A percentile compares a stretch with the other conserved stretches of the same genome.
Conservation (phyloP, 352 stramenopile species). For the Phytophthora idaei region DNA sequence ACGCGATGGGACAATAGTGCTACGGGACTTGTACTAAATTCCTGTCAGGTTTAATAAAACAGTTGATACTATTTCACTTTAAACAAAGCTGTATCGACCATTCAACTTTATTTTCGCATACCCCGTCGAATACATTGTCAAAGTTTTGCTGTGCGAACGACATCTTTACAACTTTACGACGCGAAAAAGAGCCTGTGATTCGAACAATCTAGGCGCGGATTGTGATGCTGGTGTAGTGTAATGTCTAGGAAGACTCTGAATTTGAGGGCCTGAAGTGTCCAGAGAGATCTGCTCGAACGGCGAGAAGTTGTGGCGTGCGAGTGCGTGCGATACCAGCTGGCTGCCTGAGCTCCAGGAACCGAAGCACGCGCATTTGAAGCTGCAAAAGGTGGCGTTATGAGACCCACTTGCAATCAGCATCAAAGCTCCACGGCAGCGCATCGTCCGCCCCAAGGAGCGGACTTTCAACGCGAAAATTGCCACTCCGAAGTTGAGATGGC, state of each 20-base stretch:
- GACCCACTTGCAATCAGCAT: slow-evolving; percentile 5
- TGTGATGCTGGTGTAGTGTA: slow-evolving; percentile 6
- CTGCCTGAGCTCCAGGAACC: background rate
- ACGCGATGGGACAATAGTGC: slow-evolving; percentile 4
- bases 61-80: background rate
- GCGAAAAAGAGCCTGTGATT: slow-evolving; percentile 16
- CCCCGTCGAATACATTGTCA: background rate
- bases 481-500: background rate
- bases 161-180: slow-evolving; percentile 31
- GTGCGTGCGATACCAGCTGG: slow-evolving; percentile 36
- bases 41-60: background rate
- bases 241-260: slow-evolving; percentile 1
- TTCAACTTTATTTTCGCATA: background rate
- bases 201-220: slow-evolving; percentile 13
- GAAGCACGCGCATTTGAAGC: slow-evolving; percentile 5
- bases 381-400: slow-evolving; percentile 13
- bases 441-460: slow-evolving; percentile 12
- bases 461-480: slow-evolving; percentile 15
- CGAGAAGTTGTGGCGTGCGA: slow-evolving; percentile 41
- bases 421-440: slow-evolving; percentile 11
- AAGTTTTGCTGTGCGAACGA: slow-evolving; percentile 26
- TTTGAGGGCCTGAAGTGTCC: slow-evolving; percentile 7
- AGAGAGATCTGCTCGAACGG: slow-evolving; percentile 37
- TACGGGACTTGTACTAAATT: background rate
- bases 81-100: background rate